A percentile compares a stretch with the other conserved stretches of the same genome.
Evolutionary conservation across 1,284 basidiomycete genomes (phyloP).

Genomic region (Mycena citricolor): DNA sequence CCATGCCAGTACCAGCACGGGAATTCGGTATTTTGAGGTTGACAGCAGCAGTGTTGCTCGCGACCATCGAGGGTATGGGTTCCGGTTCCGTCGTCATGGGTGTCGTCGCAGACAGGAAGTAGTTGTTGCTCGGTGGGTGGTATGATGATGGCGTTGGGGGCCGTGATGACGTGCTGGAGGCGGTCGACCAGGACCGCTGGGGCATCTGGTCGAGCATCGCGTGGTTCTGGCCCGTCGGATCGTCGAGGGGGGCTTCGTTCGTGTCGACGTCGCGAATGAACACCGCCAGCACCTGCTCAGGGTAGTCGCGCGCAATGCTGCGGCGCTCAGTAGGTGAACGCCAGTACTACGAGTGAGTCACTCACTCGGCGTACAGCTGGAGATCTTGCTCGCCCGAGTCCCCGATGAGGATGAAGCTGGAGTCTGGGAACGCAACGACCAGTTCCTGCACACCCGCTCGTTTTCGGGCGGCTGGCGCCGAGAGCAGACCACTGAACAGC

Average conservation of each 20-base stretch:
- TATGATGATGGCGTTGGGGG: conserved; percentile 8
- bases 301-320: conserved; percentile 64
- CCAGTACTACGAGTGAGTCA: conserved; percentile 8
- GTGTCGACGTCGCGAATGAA: conserved; percentile 74
- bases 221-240: conserved; percentile 57
- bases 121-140: conserved; percentile 12
- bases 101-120: conserved; percentile 22
- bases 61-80: conserved; percentile 6
- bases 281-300: conserved; percentile 66
- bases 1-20: too few relatives aligned
- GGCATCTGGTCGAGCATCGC: too few relatives aligned
- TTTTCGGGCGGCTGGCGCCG: conserved; percentile 78
- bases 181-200: conserved; percentile 1
- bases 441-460: conserved; percentile 75
- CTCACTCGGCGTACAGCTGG: conserved; percentile 70
- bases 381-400: conserved; percentile 90
- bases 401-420: conserved; percentile 81
- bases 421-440: conserved; percentile 70
- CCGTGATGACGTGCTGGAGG: background rate
- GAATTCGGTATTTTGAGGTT: too few relatives aligned
- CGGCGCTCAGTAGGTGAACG: conserved; percentile 2
- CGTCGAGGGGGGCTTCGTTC: conserved; percentile 43
- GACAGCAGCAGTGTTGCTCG: too few relatives aligned
- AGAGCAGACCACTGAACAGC: conserved; percentile 74
- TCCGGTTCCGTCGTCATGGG: conserved; percentile 32